Evolutionary conservation across 164 flowering plant genomes (phyloP), one percentile per base, ranked within the genome.

Genomic region (Stephania yunnanensis): DNA sequence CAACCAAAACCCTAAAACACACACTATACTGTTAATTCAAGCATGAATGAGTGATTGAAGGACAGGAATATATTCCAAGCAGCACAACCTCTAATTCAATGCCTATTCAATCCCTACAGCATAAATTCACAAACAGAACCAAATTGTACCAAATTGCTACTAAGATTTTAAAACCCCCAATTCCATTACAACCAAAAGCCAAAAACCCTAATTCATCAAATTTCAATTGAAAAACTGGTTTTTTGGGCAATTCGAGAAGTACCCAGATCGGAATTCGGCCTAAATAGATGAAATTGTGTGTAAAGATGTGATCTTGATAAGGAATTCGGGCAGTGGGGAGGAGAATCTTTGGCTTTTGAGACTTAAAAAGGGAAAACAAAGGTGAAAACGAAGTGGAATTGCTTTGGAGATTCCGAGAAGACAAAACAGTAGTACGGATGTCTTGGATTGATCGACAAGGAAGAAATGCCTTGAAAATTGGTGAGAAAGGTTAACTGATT

Each of bases 201-300:
- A 67, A 29, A 63, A 71, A n/a, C 44, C 46, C 42, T 36, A 36
- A 4, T 36, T 36, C 42, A 36, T 36, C 3, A 36, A 36, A 36
- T 36, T 36, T 36, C 42, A 36, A 36, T 36, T 36, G 42, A 36
- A 36, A 36, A 36, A 36, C 42, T 36, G 42, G 42, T 76, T 78
- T 42, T 25, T 78, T 30, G 2, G 66, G 71, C 73, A 76, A 80
- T 74, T 73, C 19, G 74, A 79, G n/a, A 73, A 29, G 68, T 55
- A 81, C 82, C 81, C 82, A 81, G 73, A 61, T 79, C 69, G 66
- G 72, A 73, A 78, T 71, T 83, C 78, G 74, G 61, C 68, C 36
- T 20, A 63, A 74, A 46, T 22, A 50, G 48, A 68, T 22, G 30
- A 58, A 76, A 74, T 70, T 63, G 74, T 78, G 78, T 79, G 80